phyloP scores from a whole-genome alignment of 2,329 filamentous ascomycete genomes.

The Monosporascus sp. region DNA sequence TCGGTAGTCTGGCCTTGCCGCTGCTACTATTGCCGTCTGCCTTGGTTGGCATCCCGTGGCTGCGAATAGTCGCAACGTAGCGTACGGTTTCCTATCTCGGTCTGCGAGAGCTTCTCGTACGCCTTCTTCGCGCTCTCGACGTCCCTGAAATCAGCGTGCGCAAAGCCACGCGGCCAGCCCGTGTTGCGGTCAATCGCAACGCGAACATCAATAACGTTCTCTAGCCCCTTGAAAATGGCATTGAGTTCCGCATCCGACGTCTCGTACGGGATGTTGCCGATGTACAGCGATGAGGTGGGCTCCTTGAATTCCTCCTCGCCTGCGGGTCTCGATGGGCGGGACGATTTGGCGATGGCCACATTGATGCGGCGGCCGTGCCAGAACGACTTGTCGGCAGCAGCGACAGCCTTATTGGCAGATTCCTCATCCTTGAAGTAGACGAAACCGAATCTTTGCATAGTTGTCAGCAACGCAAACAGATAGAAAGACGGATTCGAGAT shows the following conservation, averaged over 20 bases:
- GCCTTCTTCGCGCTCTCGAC: constrained; percentile 60
- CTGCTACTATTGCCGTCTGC: neutral
- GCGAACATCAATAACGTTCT: constrained; percentile 68
- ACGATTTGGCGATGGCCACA: constrained; percentile 10
- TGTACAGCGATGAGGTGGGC: constrained; percentile 65
- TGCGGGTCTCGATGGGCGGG: constrained; percentile 19
- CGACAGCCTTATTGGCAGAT: constrained; percentile 16
- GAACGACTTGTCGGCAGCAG: constrained; percentile 24
- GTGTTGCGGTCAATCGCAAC: constrained; percentile 78
- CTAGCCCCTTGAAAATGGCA: constrained; percentile 65
- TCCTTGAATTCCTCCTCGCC: constrained; percentile 4
- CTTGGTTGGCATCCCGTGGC: constrained; percentile 1
- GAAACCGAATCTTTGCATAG: constrained; percentile 22
- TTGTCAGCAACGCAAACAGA: constrained; percentile 9
- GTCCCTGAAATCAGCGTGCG: constrained; percentile 74
- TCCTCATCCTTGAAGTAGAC: constrained; percentile 14
- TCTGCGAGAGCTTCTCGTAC: constrained; percentile 47
- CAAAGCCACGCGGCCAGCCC: constrained; percentile 77
- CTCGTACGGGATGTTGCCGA: constrained; percentile 84
- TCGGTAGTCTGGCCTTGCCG: neutral
- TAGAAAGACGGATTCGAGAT: neutral
- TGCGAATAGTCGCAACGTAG: constrained; percentile 61
- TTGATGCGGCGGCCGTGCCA: constrained; percentile 29
- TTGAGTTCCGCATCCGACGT: constrained; percentile 81
- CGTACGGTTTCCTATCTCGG: constrained; percentile 59